Evolutionary conservation across 192 early-diverging fungal species (phyloP).

Genomic region (Phycomyces nitens): DNA sequence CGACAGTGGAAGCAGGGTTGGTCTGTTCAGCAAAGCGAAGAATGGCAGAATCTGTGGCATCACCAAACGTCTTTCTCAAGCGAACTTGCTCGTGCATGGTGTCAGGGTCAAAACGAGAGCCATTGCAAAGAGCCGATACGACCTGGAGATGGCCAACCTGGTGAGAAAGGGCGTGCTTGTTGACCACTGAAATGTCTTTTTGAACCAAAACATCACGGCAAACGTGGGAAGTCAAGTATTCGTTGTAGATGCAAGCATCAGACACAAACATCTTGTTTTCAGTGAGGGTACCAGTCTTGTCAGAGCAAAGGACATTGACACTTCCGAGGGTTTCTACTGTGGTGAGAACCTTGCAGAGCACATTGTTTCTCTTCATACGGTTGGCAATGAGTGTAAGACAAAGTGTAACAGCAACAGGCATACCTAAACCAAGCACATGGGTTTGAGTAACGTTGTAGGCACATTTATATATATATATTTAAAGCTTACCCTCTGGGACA

Average conservation of each 20-base stretch:
- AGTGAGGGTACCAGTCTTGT: conserved; percentile 94
- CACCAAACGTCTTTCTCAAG: conserved; percentile 65
- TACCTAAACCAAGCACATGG: background rate
- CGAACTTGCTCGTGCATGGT: conserved; percentile 34
- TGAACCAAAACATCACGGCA: conserved; percentile 3
- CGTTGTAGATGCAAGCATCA: conserved; percentile 40
- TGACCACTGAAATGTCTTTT: background rate
- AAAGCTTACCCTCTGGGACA: conserved; percentile 63
- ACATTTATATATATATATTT: background rate
- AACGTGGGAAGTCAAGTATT: conserved; percentile 27
- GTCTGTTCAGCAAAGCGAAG: conserved; percentile 62
- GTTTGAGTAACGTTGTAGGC: background rate
- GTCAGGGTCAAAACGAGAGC: conserved; percentile 58
- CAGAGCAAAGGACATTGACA: conserved; percentile 69
- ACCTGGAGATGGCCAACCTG: conserved; percentile 20
- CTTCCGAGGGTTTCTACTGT: conserved; percentile 87
- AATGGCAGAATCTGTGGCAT: conserved; percentile 85
- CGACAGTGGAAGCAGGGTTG: conserved; percentile 6
- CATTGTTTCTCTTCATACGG: conserved; percentile 64
- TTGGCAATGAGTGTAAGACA: conserved; percentile 73
- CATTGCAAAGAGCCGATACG: conserved; percentile 58
- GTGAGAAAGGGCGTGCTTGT: conserved; percentile 12
- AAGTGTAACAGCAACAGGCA: conserved; percentile 78
- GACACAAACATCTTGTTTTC: conserved; percentile 69
- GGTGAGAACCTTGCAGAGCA: conserved; percentile 79